Evolutionary conservation across 1,284 basidiomycete genomes (phyloP), one percentile per base, ranked within the genome.

Genomic region (Leccinum variabile): DNA sequence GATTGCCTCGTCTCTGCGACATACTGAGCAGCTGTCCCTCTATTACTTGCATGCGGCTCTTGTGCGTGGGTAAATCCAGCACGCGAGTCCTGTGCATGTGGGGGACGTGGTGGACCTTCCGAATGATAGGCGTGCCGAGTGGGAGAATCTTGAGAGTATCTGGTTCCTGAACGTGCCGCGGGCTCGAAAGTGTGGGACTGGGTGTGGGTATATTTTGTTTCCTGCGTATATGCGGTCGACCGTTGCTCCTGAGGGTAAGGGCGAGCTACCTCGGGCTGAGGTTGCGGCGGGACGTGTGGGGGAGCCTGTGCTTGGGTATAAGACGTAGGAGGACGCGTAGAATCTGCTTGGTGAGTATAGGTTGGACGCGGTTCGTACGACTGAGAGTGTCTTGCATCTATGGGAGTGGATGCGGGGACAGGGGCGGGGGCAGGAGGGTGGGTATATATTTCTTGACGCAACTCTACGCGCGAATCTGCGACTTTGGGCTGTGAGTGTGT

Each of bases 391-490:
- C 68, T 68, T 13, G 69, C 28, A 3, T 74, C 67, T 25, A 68
- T 59, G 2, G 67, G 28, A 44, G 72, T 18, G 37, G 70, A 33
- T 1, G 62, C 9, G 59, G 70, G 56, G 1, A 63, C 66, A 18
- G 71, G 57, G 6, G 69, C 3, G 16, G 65, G 49, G 10, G 63
- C 53, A 58, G 67, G n/a, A 5, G 62, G 62, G 5, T 70, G 67
- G 46, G 70, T 4, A 39, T 73, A 75, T 52, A 73, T 61, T n/a
- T 70, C 69, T 11, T 70, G 70, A 41, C 70, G 70, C 33, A 71
- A 69, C 57, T 74, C 70, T 57, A 74, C 56, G 55, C 70, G 70
- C 7, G 65, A n/a, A 49, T 72, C 70, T 5, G 65, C 30, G 9
- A 56, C 60, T 59, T 72, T 74, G 18, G 67, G 54, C 10, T 73